Evolutionary conservation across 2,329 filamentous ascomycete species (phyloP), one percentile per base, ranked within the genome.

Genomic region (Fusarium sp.): DNA sequence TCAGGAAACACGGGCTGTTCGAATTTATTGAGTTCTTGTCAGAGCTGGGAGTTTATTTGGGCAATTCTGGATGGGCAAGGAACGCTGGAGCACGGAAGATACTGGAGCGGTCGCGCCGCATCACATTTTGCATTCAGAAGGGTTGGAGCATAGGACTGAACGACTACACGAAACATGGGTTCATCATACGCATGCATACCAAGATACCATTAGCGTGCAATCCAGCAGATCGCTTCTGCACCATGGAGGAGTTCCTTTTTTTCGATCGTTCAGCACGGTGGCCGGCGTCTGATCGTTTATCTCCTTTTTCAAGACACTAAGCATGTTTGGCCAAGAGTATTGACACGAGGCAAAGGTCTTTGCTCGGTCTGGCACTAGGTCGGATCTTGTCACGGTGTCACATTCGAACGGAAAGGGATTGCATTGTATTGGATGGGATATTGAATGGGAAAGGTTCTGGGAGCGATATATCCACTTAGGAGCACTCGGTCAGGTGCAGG

Each of bases 151-250:
- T 72, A 58, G 65, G 65, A 63, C 69, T 37, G 66, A 55, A 70
- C 51, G 57, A 69, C 66, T 69, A 72, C 63, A 74, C 63, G 72
- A 72, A 57, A 69, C 49, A 72, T 62, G 57, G 72, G 63, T 65
- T 73, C 56, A 69, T 54, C 55, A 61, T 21, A 28, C 55, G 63
- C 72, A 72, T 60, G 63, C 68, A 74, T 64, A 63, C 59, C 68
- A 70, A 43, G 65, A 60, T 59, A 71, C 47, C 37, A 63, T 59
- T 53, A 49, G 50, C 49, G 55, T 59, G 59, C 60, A 66, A 62
- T 58, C 18, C 56, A 63, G 43, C 63, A 68, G 46, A 53, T 59
- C 49, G 53, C 59, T 60, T 61, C 55, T 64, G 55, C 53, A 67
- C 21, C 23, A 53, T 65, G 63, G 57, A 56, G 54, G 67, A 59